Evolutionary conservation across 164 flowering plant genomes (phyloP).

Genomic region (Magnolia officinalis): DNA sequence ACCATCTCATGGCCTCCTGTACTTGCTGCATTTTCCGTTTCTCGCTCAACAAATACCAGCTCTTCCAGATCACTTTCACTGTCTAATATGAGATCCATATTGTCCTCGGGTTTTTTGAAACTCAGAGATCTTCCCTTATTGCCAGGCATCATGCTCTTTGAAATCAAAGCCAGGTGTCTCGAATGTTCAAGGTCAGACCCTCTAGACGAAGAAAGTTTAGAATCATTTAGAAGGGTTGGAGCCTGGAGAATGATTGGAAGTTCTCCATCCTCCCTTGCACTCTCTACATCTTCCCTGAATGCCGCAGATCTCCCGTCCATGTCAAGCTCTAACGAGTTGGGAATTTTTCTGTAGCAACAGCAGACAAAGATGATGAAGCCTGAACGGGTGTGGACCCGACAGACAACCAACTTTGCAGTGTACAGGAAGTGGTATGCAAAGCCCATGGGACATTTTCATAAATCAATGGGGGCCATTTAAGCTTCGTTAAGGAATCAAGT

Average conservation of each 20-base stretch:
- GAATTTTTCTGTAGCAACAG: slow-evolving; percentile 36
- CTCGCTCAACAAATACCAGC: slow-evolving; percentile 33
- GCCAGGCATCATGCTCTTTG: slow-evolving; percentile 50
- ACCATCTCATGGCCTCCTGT: slow-evolving; percentile 16
- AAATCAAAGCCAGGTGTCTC: slow-evolving; percentile 51
- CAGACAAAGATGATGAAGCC: slow-evolving; percentile 31
- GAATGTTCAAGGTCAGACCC: slow-evolving; percentile 48
- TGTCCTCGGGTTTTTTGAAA: slow-evolving; percentile 63
- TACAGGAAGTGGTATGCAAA: slow-evolving; percentile 53
- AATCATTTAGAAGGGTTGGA: slow-evolving; percentile 29
- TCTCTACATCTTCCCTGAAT: slow-evolving; percentile 57
- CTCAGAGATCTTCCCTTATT: slow-evolving; percentile 51
- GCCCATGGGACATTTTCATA: slow-evolving; percentile 83
- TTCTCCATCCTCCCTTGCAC: slow-evolving; percentile 87
- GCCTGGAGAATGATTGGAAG: slow-evolving; percentile 60
- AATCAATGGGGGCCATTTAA: slow-evolving; percentile 66
- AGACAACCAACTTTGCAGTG: slow-evolving; percentile 54
- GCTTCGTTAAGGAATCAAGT: slow-evolving; percentile 70
- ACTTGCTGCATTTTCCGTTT: slow-evolving; percentile 31
- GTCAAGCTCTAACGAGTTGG: slow-evolving; percentile 34
- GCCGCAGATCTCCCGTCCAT: slow-evolving; percentile 34
- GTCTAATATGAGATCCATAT: slow-evolving; percentile 58
- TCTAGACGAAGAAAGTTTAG: slow-evolving; percentile 29
- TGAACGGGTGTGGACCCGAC: slow-evolving; percentile 28
- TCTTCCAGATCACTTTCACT: slow-evolving; percentile 75